Evolutionary conservation across 2,329 filamentous ascomycete genomes (phyloP).

Genomic region (Proliferodiscus dingleyae): DNA sequence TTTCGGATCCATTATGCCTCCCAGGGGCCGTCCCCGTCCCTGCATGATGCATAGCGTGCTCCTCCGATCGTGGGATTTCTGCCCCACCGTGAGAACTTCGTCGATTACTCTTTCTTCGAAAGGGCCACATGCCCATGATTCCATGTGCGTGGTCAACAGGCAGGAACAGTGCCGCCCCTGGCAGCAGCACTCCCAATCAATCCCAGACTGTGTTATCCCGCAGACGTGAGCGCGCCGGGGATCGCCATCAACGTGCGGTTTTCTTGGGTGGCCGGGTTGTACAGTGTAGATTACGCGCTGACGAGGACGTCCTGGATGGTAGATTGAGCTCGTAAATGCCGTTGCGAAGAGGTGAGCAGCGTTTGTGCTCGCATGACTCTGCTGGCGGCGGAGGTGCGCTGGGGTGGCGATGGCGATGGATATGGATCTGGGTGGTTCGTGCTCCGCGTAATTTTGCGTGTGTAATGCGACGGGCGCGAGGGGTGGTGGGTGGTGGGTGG

Average conservation of each 20-base stretch:
- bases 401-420: background rate
- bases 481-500: too few relatives aligned
- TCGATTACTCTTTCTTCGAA: slow-evolving; percentile 68
- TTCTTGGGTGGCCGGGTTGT: slow-evolving; percentile 3
- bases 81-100: slow-evolving; percentile 50
- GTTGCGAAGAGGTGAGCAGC: slow-evolving; percentile 10
- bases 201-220: slow-evolving; percentile 11
- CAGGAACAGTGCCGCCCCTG: slow-evolving; percentile 10
- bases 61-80: slow-evolving; percentile 52
- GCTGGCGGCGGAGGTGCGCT: slow-evolving; percentile 16
- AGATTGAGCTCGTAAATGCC: slow-evolving; percentile 9
- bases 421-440: background rate
- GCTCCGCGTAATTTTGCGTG: background rate
- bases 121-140: slow-evolving; percentile 77
- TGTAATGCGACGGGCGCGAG: background rate
- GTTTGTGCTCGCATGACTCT: slow-evolving; percentile 25
- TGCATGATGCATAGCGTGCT: slow-evolving; percentile 36
- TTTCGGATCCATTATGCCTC: slow-evolving; percentile 32
- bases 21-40: slow-evolving; percentile 24
- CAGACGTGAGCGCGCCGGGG: slow-evolving; percentile 13
- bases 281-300: slow-evolving; percentile 6
- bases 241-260: slow-evolving; percentile 19
- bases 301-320: slow-evolving; percentile 21
- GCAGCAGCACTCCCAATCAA: slow-evolving; percentile 3
- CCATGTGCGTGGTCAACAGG: slow-evolving; percentile 21